phyloP scores from a whole-genome alignment of 257 asterid genomes.

The Ligustrum vulgare region DNA sequence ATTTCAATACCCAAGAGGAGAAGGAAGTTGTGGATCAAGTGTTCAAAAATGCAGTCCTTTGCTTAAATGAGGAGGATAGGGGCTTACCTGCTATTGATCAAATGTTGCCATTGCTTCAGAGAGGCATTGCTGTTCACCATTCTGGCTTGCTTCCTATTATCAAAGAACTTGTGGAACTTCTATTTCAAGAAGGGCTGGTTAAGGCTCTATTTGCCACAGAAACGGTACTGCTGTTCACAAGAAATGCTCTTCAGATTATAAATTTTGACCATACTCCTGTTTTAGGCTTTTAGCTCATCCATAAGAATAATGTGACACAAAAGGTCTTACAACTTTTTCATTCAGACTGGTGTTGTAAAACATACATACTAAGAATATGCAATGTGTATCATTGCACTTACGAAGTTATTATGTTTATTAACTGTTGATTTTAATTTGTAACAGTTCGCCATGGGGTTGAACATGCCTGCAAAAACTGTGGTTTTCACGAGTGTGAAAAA shows the following conservation, averaged over 20 bases:
- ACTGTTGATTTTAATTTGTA: constrained; percentile 20
- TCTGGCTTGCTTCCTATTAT: constrained; percentile 96
- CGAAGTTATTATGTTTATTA: constrained; percentile 2
- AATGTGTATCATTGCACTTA: background rate
- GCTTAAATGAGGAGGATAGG: constrained; percentile 93
- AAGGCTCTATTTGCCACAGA: constrained; percentile 98
- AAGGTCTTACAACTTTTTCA: constrained; percentile 10
- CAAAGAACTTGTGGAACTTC: constrained; percentile 96
- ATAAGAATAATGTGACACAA: background rate
- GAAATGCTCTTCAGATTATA: constrained; percentile 11
- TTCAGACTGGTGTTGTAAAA: background rate
- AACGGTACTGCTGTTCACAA: constrained; percentile 54
- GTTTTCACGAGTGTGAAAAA: constrained; percentile 90
- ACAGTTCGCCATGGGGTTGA: constrained; percentile 98
- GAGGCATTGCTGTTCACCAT: constrained; percentile 99
- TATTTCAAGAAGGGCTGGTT: constrained; percentile 98
- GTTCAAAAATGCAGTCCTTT: constrained; percentile 72
- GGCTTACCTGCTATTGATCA: constrained; percentile 90
- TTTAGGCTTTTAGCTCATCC: background rate
- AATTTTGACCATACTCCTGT: background rate
- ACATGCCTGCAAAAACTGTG: constrained; percentile 99
- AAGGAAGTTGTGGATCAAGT: constrained; percentile 85
- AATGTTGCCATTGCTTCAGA: constrained; percentile 93
- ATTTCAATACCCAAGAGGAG: constrained; percentile 83
- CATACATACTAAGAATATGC: background rate